A percentile compares a stretch with the other conserved stretches of the same genome.
Conservation (phyloP, 78 protist genomes). For the Monosiga brevicollis region DNA sequence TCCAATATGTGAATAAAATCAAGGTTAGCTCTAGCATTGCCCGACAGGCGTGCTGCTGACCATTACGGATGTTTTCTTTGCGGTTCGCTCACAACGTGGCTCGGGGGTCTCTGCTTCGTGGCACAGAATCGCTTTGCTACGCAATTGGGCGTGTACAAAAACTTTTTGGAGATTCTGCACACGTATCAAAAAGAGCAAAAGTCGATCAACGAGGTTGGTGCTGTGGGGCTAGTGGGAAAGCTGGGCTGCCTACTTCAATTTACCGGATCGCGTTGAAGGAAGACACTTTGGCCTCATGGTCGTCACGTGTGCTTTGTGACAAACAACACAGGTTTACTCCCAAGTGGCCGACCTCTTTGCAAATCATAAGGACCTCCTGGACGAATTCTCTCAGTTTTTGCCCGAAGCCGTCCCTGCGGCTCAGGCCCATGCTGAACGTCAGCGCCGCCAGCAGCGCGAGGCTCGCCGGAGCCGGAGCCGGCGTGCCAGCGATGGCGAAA, state of each 20-base stretch:
- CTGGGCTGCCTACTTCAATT: neutral
- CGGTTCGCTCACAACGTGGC: neutral
- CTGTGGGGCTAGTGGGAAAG: too few relatives aligned
- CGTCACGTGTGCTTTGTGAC: too few relatives aligned
- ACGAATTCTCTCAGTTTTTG: slow-evolving; percentile 82
- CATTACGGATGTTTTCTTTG: too few relatives aligned
- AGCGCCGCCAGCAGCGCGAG: neutral
- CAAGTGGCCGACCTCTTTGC: slow-evolving; percentile 65
- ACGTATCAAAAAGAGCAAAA: slow-evolving; percentile 73
- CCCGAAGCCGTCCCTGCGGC: slow-evolving; percentile 60
- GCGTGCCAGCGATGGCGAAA: neutral
- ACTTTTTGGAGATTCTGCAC: slow-evolving; percentile 79
- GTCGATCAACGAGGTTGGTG: slow-evolving; percentile 42
- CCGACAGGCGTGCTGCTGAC: too few relatives aligned
- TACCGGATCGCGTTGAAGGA: too few relatives aligned
- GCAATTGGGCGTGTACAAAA: slow-evolving; percentile 77
- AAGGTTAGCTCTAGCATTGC: too few relatives aligned
- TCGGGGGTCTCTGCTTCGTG: neutral
- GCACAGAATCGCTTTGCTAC: slow-evolving; percentile 48
- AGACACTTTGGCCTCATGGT: too few relatives aligned
- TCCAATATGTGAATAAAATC: slow-evolving; percentile 72
- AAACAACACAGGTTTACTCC: slow-evolving; percentile 59
- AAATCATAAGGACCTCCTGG: slow-evolving; percentile 72
- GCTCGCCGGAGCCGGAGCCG: neutral
- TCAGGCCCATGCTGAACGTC: neutral